Conservation (phyloP, 208 protist species). For the Angomonas ambiguus region DNA sequence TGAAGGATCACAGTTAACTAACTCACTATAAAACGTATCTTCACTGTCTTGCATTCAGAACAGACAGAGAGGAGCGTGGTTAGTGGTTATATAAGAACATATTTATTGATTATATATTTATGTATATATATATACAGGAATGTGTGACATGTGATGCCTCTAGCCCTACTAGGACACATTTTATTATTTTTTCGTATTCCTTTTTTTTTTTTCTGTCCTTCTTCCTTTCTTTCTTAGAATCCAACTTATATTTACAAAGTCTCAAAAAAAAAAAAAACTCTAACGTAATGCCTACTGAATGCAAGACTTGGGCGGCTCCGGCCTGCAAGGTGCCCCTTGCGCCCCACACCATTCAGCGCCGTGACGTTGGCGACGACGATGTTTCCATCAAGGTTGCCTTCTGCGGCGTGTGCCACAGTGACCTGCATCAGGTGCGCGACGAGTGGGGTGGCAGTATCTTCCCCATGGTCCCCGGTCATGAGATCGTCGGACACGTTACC, state of each 20-base stretch:
- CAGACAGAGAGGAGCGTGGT: no score
- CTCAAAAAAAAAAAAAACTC: neutral
- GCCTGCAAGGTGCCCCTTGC: slow-evolving; percentile 33
- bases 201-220: neutral
- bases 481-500: slow-evolving; percentile 76
- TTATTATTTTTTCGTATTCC: neutral
- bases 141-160: no score
- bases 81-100: no score
- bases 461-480: slow-evolving; percentile 81
- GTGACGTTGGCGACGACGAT: slow-evolving; percentile 41
- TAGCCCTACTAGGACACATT: no score
- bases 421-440: slow-evolving; percentile 65
- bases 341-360: slow-evolving; percentile 45
- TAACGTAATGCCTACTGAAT: slow-evolving; percentile 41
- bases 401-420: slow-evolving; percentile 84
- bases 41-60: no score
- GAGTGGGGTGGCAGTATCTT: slow-evolving; percentile 62
- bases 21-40: no score
- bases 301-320: slow-evolving; percentile 39
- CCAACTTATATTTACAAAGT: neutral
- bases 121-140: no score
- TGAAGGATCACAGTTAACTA: no score
- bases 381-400: slow-evolving; percentile 57
- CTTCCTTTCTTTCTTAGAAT: neutral
- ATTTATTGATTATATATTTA: no score